Percentiles rank a stretch among this genome's conserved stretches.
phyloP scores from a whole-genome alignment of 2,329 filamentous ascomycete species.

The Rutstroemia sydowiana region DNA sequence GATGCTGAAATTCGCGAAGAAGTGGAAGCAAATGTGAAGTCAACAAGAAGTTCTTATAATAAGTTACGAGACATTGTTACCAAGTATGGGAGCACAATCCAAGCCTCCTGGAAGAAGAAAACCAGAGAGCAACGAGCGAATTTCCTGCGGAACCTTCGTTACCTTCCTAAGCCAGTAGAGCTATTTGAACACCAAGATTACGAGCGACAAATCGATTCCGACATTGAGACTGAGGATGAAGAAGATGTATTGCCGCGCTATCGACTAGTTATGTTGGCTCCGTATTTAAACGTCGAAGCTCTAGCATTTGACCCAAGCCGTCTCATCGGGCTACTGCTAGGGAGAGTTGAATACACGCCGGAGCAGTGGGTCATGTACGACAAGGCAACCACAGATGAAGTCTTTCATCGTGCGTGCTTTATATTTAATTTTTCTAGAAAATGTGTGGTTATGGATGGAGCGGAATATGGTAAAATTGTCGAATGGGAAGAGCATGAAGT shows the following conservation, averaged over 20 bases:
- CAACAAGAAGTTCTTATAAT: too few relatives aligned
- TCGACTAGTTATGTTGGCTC: not conserved
- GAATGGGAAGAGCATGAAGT: not conserved
- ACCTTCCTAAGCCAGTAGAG: too few relatives aligned
- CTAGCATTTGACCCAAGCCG: not conserved
- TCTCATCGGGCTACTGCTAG: not conserved
- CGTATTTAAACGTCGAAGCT: not conserved
- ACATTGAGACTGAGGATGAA: too few relatives aligned
- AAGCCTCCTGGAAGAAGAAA: not conserved
- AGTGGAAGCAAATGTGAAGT: too few relatives aligned
- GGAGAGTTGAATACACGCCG: not conserved
- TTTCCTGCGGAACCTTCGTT: not conserved
- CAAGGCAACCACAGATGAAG: not conserved
- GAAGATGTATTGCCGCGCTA: too few relatives aligned
- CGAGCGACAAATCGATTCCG: too few relatives aligned
- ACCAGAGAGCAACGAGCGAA: not conserved
- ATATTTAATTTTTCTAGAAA: not conserved
- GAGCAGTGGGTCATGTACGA: not conserved
- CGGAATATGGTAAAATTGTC: not conserved
- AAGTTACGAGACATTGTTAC: too few relatives aligned
- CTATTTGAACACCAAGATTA: too few relatives aligned
- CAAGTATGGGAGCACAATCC: not conserved
- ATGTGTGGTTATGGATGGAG: not conserved
- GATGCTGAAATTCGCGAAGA: too few relatives aligned
- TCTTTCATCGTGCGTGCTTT: not conserved